These are phyloP conservation scores for Colletotrichum sp. DNA, from an alignment of 2,329 filamentous ascomycete species.

Conservation along the genomic window DNA sequence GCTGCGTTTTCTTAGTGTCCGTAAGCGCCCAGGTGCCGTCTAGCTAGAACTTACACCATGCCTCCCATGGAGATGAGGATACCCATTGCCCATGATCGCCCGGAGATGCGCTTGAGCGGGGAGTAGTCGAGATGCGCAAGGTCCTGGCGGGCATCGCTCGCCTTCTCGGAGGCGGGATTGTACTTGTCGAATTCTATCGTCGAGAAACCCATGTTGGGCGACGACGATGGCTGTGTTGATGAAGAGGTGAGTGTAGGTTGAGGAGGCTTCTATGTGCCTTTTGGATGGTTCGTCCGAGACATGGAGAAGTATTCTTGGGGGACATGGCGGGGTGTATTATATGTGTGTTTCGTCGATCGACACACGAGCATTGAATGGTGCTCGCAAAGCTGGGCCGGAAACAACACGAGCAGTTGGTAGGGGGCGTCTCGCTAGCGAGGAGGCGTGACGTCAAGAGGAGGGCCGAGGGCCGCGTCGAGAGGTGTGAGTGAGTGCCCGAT, in stretches of 20 bases:
- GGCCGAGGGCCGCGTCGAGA: neutral
- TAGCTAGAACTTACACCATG: slow-evolving; percentile 39
- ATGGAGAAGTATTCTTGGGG: neutral
- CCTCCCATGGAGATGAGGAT: slow-evolving; percentile 50
- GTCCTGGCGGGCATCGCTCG: slow-evolving; percentile 34
- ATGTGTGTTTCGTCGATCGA: slow-evolving; percentile 12
- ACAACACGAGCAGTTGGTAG: neutral
- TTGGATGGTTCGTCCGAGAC: slow-evolving; percentile 18
- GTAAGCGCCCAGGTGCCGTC: rapidly evolving
- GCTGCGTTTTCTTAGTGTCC: slow-evolving; percentile 22
- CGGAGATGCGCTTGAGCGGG: slow-evolving; percentile 44
- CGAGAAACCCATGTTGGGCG: slow-evolving; percentile 25
- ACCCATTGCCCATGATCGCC: slow-evolving; percentile 40
- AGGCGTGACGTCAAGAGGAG: slow-evolving; percentile 20
- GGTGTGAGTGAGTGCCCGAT: neutral
- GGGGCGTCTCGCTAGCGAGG: neutral
- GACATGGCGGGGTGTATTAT: slow-evolving; percentile 8
- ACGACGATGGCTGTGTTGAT: neutral
- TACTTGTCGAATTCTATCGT: slow-evolving; percentile 48
- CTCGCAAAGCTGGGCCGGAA: neutral
- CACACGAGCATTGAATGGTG: neutral
- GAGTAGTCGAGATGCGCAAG: slow-evolving; percentile 49
- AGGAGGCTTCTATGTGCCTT: neutral
- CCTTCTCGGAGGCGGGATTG: slow-evolving; percentile 44
- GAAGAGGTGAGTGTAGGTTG: slow-evolving; percentile 51